These are phyloP conservation scores for Anisodus acutangulus DNA, from an alignment of 257 asterid genomes.

Conservation along the genomic window DNA sequence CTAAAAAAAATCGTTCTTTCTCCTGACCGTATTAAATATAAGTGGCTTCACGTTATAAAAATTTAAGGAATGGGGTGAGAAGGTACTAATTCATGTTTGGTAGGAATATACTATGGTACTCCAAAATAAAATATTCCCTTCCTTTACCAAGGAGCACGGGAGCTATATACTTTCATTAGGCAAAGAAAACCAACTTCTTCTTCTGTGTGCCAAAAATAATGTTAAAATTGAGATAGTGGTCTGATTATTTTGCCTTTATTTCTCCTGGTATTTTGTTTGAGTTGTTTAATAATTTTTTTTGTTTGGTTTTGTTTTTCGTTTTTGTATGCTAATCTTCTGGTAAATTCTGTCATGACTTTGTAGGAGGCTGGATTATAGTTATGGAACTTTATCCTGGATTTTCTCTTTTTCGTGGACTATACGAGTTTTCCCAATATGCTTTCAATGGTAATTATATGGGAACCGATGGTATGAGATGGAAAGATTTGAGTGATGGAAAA, in stretches of 20 bases:
- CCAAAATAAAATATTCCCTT: background rate
- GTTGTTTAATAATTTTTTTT: no score
- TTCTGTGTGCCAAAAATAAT: background rate
- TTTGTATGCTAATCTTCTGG: constrained; percentile 22
- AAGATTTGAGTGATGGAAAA: constrained; percentile 58
- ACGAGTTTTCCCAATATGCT: constrained; percentile 79
- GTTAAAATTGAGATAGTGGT: background rate
- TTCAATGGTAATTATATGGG: constrained; percentile 76
- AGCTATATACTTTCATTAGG: constrained; percentile 3
- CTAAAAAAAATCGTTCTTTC: background rate
- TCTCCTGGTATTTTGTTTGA: background rate
- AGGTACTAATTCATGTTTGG: background rate
- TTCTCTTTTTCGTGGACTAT: constrained; percentile 83
- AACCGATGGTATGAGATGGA: constrained; percentile 93
- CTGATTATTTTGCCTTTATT: background rate
- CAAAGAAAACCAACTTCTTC: constrained; percentile 9
- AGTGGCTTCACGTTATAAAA: background rate
- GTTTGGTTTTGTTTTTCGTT: background rate
- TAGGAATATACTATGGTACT: background rate
- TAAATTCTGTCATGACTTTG: constrained; percentile 36
- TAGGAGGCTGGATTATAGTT: constrained; percentile 81
- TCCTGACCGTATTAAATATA: constrained; percentile 4
- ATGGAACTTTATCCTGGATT: constrained; percentile 96
- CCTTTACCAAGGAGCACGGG: constrained; percentile 3
- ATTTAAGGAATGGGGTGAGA: constrained; percentile 19